Conservation (phyloP, 352 stramenopile species). For the Phytophthora pisi region DNA sequence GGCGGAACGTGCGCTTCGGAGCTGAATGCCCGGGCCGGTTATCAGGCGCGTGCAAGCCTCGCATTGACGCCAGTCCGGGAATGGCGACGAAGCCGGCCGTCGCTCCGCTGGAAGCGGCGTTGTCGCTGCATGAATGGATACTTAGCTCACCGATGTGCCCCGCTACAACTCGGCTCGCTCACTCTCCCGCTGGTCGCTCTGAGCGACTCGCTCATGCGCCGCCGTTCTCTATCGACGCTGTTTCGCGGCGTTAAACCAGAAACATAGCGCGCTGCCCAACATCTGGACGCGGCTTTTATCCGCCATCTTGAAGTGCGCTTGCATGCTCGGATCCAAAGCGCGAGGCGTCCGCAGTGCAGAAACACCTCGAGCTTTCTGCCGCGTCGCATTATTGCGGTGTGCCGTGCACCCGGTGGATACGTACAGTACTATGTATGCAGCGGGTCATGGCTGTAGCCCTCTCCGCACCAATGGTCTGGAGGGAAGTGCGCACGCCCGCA, state of each 20-base stretch:
- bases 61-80: background rate
- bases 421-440: no score
- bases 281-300: background rate
- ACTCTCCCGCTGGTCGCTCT: background rate
- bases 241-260: conserved; percentile 1
- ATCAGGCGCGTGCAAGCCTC: conserved; percentile 6
- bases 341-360: conserved; percentile 1
- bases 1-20: conserved; percentile 7
- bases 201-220: background rate
- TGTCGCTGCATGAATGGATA: no score
- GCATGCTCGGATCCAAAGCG: background rate
- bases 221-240: background rate
- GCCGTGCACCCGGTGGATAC: background rate
- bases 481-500: background rate
- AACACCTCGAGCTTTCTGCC: background rate
- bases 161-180: background rate
- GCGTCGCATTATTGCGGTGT: conserved; percentile 7
- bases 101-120: background rate
- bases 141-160: no score
- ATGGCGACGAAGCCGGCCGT: conserved; percentile 13
- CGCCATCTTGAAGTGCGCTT: conserved; percentile 17
- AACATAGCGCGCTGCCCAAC: background rate
- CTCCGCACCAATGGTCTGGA: no score
- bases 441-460: no score
- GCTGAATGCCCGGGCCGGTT: conserved; percentile 3